Base-by-base conservation (phyloP, 202 grass and related monocot genomes). In the Musa balbisiana region DNA sequence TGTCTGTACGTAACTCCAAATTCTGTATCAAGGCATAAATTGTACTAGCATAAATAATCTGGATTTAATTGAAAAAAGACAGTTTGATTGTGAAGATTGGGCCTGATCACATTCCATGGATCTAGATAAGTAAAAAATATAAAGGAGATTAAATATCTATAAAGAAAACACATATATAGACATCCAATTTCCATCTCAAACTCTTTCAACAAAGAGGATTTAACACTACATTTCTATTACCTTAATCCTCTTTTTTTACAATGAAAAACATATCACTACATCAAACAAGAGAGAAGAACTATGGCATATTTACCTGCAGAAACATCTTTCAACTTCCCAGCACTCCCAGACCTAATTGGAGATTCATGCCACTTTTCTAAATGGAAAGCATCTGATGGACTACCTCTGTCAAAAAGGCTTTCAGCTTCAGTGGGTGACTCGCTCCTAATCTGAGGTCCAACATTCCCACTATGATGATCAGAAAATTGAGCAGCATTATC, bases 361-460 rank as follows among this genome's bases (percentile, higher is more conserved):
- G 84, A 80, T 76, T 84, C 86, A n/a, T 82, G 64, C 76, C 89
- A 86, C 79, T 80, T 84, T 78, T 84, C 23, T 59, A 71, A 84
- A 10, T 69, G 84, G 4, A 78, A 81, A 51, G 78, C 27, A 79
- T 89, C 80, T 71, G 90, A 85, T 71, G 87, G 80, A 63, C 85
- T 86, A 17, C 81, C 77, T 53, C 82, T 86, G 76, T 81, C 83
- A 51, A 83, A 92, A 77, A 84, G 58, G 54, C 85, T 77, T 62
- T 89, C 85, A 29, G 83, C 86, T 76, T 84, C 89, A 20, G 71
- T 85, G 75, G 88, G 84, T 21, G 92, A 81, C 49, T 82, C 83
- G 71, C 89, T 96, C 82, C 88, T 96, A 64, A 91, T 87, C 77
- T 96, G 89, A 80, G 80, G 83, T 1, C 83, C 83, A 85, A 83